Percentiles rank a stretch among this genome's conserved stretches.
Evolutionary conservation across 768 basidiomycete genomes (phyloP).

Genomic region (Psilocybe subaeruginosa): DNA sequence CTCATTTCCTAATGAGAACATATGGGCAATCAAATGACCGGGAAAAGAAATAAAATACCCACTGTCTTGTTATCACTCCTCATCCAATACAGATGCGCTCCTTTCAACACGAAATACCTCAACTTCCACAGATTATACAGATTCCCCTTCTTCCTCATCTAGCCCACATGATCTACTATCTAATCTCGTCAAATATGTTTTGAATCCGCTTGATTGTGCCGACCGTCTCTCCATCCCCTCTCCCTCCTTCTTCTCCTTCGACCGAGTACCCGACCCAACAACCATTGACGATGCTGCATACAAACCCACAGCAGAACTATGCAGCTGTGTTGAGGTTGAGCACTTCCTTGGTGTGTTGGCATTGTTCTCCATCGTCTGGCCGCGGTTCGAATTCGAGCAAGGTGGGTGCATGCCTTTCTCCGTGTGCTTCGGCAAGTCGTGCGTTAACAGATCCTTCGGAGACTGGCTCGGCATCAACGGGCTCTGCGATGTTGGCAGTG

Average conservation of each 20-base stretch:
- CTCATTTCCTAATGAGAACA: too few species aligned
- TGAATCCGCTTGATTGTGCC: conserved; percentile 55
- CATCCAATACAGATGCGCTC: conserved; percentile 86
- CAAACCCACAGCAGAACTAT: conserved; percentile 11
- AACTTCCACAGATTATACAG: conserved; percentile 92
- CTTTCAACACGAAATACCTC: conserved; percentile 92
- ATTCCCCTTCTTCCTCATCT: conserved; percentile 96
- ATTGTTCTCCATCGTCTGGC: conserved; percentile 6
- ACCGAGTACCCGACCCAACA: not conserved
- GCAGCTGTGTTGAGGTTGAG: conserved; percentile 36
- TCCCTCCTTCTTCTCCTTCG: too few species aligned
- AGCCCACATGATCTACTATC: conserved; percentile 85
- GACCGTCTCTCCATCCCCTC: conserved; percentile 1
- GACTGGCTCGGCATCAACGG: conserved; percentile 35
- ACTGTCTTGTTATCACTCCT: conserved; percentile 69
- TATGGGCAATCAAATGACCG: too few species aligned
- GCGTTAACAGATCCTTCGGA: conserved; percentile 12
- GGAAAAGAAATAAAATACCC: conserved; percentile 29
- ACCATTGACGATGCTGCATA: conserved; percentile 11
- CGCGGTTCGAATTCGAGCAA: too few species aligned
- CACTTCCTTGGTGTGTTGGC: conserved; percentile 56
- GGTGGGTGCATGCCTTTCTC: conserved; percentile 13
- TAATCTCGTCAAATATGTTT: conserved; percentile 89
- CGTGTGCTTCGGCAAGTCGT: not conserved
- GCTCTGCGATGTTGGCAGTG: conserved; percentile 46